Evolutionary conservation across 1,284 basidiomycete species (phyloP), one percentile per base, ranked within the genome.

Genomic region (Peniophora sp.): DNA sequence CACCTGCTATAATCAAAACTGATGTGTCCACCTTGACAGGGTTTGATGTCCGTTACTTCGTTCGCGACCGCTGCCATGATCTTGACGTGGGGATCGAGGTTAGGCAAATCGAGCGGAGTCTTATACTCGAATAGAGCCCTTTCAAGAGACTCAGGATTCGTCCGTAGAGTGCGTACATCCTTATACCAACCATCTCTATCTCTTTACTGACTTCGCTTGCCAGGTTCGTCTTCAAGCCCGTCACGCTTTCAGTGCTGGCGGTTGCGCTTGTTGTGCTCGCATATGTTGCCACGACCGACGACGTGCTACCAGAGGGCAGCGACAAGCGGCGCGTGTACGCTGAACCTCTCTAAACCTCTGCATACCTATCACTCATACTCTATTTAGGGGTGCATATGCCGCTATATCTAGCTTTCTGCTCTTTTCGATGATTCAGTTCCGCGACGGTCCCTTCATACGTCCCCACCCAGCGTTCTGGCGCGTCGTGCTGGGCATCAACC

Each of bases 401-500:
- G 75, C 81, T 14, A 71, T 86, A 47, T 73, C 73, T 17, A 75
- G 82, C 45, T 90, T 90, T 65, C 71, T 90, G 50, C 66, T 81
- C 51, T 92, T 91, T 65, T 86, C 85, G 25, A 85, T 88, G 77
- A 73, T 92, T 45, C 89, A 92, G 60, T 91, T 91, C 63, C 83
- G 89, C 51, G 89, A 92, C 63, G 89, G 89, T 0, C 89, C 89
- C 23, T 69, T 67, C 58, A 58, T 69, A 39, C 60, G 68, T 8
- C 68, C 68, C 12, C 68, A 69, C 54, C 68, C 68, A 48, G 83
- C 81, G 17, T 85, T 89, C 64, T 89, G 87, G 87, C 74, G 87
- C 50, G 68, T 81, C 36, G 74, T 88, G 2, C 70, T 90, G 22
- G 89, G 89, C 11, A 68, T 89, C 53, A 92, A 92, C 65, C 65